phyloP scores from a whole-genome alignment of 495 filamentous ascomycete genomes.

The Aspergillus saccharolyticus region DNA sequence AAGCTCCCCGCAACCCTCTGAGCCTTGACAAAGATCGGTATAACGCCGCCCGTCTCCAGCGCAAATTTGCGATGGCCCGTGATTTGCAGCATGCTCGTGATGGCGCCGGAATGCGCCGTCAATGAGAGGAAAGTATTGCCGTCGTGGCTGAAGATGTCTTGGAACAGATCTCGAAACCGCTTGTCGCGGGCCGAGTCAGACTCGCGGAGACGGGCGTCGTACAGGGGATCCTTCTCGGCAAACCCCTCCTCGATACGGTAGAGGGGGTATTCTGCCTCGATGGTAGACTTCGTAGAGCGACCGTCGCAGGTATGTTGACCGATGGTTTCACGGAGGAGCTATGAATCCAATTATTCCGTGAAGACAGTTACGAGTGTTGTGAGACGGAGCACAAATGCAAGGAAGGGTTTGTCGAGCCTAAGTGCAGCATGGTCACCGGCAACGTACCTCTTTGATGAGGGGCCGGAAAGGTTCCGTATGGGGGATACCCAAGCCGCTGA shows the following conservation, averaged over 20 bases:
- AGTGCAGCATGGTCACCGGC: background rate
- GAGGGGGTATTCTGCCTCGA: conserved; percentile 51
- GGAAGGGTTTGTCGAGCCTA: too few relatives aligned
- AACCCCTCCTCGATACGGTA: conserved; percentile 63
- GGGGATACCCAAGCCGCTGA: conserved; percentile 50
- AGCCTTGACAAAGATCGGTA: conserved; percentile 63
- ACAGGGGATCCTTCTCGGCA: conserved; percentile 56
- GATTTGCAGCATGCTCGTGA: conserved; percentile 54
- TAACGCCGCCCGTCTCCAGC: conserved; percentile 63
- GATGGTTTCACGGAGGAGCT: conserved; percentile 66
- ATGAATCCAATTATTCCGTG: background rate
- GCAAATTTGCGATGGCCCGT: conserved; percentile 62
- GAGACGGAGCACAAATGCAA: too few relatives aligned
- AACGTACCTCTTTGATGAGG: conserved; percentile 58
- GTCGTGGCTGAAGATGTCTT: conserved; percentile 60
- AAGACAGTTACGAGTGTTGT: background rate
- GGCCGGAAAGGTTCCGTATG: conserved; percentile 52
- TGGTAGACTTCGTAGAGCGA: conserved; percentile 54
- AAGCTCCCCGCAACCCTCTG: conserved; percentile 29
- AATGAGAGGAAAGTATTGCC: conserved; percentile 59
- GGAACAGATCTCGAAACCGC: conserved; percentile 51
- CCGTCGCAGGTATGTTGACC: conserved; percentile 79
- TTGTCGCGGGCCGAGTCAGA: conserved; percentile 49
- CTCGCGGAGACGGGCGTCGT: conserved; percentile 51
- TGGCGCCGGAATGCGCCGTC: conserved; percentile 70